Conservation (phyloP, 345 rosid species). For the Cochlearia excelsa region DNA sequence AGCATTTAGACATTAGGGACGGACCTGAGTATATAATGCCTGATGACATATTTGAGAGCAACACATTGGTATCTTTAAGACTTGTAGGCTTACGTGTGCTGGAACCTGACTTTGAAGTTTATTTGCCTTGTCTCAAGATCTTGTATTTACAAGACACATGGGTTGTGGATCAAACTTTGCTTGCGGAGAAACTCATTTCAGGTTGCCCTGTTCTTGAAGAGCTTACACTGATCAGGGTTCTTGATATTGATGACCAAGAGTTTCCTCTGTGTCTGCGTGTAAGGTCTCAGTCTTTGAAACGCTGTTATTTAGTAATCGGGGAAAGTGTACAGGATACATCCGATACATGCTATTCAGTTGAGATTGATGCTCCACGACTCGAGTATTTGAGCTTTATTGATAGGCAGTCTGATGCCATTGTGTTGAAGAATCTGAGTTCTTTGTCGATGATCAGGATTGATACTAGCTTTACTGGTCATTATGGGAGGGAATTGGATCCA, state of each 20-base stretch:
- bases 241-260: neutral
- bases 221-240: neutral
- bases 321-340: too few species aligned
- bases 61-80: conserved; percentile 18
- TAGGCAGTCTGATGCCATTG: neutral
- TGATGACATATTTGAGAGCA: conserved; percentile 3
- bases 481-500: neutral
- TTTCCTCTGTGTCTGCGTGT: conserved; percentile 1
- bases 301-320: neutral
- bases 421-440: conserved; percentile 9
- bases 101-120: neutral
- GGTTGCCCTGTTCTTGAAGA: conserved; percentile 21
- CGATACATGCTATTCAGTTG: neutral
- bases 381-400: neutral
- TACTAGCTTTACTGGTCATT: neutral
- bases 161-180: neutral
- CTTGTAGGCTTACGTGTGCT: neutral
- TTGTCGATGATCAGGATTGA: conserved; percentile 2
- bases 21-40: neutral
- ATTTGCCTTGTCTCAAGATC: conserved; percentile 15
- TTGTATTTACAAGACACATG: neutral
- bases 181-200: conserved; percentile 3
- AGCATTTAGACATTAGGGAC: neutral
- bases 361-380: conserved; percentile 25
- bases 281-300: conserved; percentile 12